A percentile compares a stretch with the other conserved stretches of the same genome.
Conservation (phyloP, 2,329 filamentous ascomycete genomes). For the Microdochium trichocladiopsis region DNA sequence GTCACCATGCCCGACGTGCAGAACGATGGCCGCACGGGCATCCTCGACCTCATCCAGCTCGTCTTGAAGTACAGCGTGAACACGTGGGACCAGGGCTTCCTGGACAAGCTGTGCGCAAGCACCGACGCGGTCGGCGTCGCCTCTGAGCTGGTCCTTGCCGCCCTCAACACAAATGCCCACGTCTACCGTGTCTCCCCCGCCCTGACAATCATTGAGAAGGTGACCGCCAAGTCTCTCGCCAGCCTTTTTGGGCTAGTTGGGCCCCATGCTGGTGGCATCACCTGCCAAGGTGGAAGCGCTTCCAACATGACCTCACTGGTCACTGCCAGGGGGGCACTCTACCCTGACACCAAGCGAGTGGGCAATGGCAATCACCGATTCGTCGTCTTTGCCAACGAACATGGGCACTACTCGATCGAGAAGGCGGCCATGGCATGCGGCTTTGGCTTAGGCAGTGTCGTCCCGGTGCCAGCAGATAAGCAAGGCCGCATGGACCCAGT, state of each 20-base stretch:
- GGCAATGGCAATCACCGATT: slow-evolving; percentile 64
- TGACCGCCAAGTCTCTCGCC: slow-evolving; percentile 67
- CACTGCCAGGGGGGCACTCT: slow-evolving; percentile 77
- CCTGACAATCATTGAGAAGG: slow-evolving; percentile 81
- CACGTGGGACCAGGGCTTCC: slow-evolving; percentile 96
- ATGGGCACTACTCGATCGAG: slow-evolving; percentile 91
- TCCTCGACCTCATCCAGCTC: too few species aligned
- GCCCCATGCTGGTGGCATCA: slow-evolving; percentile 55
- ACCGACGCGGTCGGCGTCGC: slow-evolving; percentile 85
- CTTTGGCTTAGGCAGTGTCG: slow-evolving; percentile 68
- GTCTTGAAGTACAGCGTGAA: slow-evolving; percentile 86
- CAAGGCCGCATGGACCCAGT: slow-evolving; percentile 63
- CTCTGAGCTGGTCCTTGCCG: slow-evolving; percentile 75
- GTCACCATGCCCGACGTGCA: too few species aligned
- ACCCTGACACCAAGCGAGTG: slow-evolving; percentile 64
- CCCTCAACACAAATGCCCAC: slow-evolving; percentile 90
- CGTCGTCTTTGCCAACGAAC: slow-evolving; percentile 78
- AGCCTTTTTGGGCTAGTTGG: slow-evolving; percentile 69
- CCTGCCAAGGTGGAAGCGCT: slow-evolving; percentile 58
- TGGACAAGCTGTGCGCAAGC: slow-evolving; percentile 88
- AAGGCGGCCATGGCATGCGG: slow-evolving; percentile 92
- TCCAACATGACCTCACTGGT: slow-evolving; percentile 66
- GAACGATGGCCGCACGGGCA: too few species aligned
- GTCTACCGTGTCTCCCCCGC: slow-evolving; percentile 92
- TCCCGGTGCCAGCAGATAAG: slow-evolving; percentile 64